phyloP scores from a whole-genome alignment of 2,329 filamentous ascomycete genomes.

The Nothophaeocryptopus gaeumannii region DNA sequence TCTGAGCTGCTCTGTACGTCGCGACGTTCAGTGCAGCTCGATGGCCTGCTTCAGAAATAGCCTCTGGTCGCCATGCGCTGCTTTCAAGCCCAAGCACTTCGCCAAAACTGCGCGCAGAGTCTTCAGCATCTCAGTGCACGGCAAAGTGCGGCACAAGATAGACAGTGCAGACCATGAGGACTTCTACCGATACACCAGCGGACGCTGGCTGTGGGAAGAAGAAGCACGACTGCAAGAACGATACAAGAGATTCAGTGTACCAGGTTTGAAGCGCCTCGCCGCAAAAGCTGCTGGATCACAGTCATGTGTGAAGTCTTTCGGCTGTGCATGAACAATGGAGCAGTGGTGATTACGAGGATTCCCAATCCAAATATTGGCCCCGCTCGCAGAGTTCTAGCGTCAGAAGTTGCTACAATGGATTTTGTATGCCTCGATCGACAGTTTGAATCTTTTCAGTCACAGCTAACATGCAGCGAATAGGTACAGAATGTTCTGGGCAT shows the following conservation, averaged over 20 bases:
- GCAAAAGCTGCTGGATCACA: slow-evolving; percentile 5
- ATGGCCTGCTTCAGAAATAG: too few species aligned
- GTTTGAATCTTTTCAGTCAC: neutral
- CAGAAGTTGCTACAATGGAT: slow-evolving; percentile 17
- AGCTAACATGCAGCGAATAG: slow-evolving; percentile 3
- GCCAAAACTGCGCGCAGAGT: too few species aligned
- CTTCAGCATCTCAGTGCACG: too few species aligned
- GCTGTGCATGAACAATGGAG: slow-evolving; percentile 29
- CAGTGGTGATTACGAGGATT: slow-evolving; percentile 18
- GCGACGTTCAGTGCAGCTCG: too few species aligned
- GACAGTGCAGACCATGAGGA: slow-evolving; percentile 1
- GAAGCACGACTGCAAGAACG: slow-evolving; percentile 6
- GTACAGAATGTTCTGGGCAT: slow-evolving; percentile 24
- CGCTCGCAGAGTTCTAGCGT: slow-evolving; percentile 3
- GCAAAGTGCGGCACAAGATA: neutral
- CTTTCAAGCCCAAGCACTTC: too few species aligned
- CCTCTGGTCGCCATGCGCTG: too few species aligned
- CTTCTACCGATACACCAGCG: slow-evolving; percentile 12
- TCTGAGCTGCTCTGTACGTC: too few species aligned
- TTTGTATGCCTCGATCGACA: too few species aligned
- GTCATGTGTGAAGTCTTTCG: slow-evolving; percentile 22
- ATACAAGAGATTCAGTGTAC: slow-evolving; percentile 13
- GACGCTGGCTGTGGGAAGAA: slow-evolving; percentile 14
- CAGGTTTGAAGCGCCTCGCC: slow-evolving; percentile 9
- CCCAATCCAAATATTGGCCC: slow-evolving; percentile 31